Evolutionary conservation across 257 asterid genomes (phyloP).

Genomic region (Verbascum thapsus): DNA sequence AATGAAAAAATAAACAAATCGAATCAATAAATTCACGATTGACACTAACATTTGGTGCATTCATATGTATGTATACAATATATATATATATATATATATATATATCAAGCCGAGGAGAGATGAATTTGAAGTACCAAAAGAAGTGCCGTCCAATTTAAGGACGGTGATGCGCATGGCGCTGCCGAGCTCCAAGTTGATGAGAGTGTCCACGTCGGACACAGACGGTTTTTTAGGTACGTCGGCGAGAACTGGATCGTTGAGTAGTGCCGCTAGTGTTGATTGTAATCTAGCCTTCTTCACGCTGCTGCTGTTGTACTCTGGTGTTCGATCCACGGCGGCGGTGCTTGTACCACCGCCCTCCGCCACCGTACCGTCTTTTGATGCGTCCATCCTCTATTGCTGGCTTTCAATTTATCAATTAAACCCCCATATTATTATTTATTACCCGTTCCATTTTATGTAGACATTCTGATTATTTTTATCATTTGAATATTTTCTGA

Average conservation of each 20-base stretch:
- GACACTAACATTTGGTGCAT: neutral
- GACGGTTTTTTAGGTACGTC: conserved; percentile 80
- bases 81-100: conserved; percentile 50
- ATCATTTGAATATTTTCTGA: no score
- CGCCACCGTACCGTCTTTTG: conserved; percentile 30
- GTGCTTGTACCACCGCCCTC: conserved; percentile 36
- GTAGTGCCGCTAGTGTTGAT: conserved; percentile 69
- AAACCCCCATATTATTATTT: no score
- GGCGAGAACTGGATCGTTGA: conserved; percentile 77
- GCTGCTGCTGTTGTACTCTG: conserved; percentile 61
- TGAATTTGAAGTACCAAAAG: conserved; percentile 47
- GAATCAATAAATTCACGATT: conserved; percentile 1
- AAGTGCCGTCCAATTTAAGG: conserved; percentile 64
- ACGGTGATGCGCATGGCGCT: conserved; percentile 92
- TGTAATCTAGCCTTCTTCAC: conserved; percentile 66
- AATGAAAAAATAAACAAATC: neutral
- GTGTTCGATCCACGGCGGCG: conserved; percentile 30
- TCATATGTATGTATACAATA: conserved; percentile 13
- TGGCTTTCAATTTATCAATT: no score
- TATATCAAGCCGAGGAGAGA: conserved; percentile 43
- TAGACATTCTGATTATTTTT: no score
- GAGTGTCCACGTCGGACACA: conserved; percentile 83
- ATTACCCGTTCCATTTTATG: no score
- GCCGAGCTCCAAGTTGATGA: conserved; percentile 87
- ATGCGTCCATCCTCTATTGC: conserved; percentile 40